phyloP scores from a whole-genome alignment of 2,329 filamentous ascomycete species.

The Alternaria sp. region DNA sequence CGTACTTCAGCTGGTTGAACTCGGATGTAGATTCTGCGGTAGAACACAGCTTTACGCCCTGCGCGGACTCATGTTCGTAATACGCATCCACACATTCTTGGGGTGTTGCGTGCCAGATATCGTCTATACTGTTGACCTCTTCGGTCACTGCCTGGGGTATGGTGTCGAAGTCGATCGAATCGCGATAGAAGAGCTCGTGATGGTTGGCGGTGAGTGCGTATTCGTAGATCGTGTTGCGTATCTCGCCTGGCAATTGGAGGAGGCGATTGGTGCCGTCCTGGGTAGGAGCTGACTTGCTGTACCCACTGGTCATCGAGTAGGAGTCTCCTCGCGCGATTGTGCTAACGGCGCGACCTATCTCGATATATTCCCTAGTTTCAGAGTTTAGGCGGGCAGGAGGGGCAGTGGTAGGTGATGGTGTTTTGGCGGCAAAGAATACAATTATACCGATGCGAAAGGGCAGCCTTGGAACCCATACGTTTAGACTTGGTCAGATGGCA shows the following conservation, averaged over 20 bases:
- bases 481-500: not conserved
- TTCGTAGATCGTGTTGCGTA: not conserved
- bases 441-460: not conserved
- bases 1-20: not conserved
- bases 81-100: not conserved
- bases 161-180: not conserved
- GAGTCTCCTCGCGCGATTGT: not conserved
- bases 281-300: not conserved
- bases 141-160: not conserved
- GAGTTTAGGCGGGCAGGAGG: not conserved
- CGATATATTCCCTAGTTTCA: not conserved
- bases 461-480: not conserved
- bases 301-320: not conserved
- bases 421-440: not conserved
- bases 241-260: not conserved
- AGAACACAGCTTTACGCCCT: not conserved
- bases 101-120: not conserved
- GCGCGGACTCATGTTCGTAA: not conserved
- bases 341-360: not conserved
- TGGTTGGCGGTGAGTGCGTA: not conserved
- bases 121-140: not conserved
- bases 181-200: not conserved
- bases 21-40: not conserved
- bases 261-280: not conserved
- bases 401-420: not conserved